These are phyloP conservation scores for Fusarium chaquense DNA, from an alignment of 2,329 filamentous ascomycete species.

Conservation along the genomic window DNA sequence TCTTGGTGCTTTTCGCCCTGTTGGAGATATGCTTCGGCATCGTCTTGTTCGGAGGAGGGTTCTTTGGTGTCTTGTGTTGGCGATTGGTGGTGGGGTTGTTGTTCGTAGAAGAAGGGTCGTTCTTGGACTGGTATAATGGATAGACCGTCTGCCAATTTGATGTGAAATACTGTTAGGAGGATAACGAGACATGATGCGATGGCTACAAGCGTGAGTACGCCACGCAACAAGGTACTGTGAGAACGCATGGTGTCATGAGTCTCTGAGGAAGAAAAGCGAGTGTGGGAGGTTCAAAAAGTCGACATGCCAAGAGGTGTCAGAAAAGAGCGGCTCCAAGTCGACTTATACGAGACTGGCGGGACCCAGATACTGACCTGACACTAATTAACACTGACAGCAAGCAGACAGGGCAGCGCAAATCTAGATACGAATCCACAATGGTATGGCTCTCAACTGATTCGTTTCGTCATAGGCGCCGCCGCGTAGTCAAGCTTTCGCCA, in stretches of 20 bases:
- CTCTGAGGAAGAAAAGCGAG: not conserved
- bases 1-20: not conserved
- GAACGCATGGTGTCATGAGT: conserved; percentile 24
- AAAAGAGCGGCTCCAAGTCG: not conserved
- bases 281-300: not conserved
- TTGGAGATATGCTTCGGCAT: conserved; percentile 1
- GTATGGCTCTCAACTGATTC: not conserved
- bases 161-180: conserved; percentile 24
- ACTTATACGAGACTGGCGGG: conserved; percentile 6
- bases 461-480: conserved; percentile 22
- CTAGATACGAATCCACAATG: conserved; percentile 2
- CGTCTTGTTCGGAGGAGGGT: not conserved
- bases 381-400: not conserved
- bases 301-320: not conserved
- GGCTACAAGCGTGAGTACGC: conserved; percentile 25
- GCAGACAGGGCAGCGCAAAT: not conserved
- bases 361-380: not conserved
- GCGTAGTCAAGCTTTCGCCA: conserved; percentile 37
- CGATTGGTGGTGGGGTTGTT: conserved; percentile 7
- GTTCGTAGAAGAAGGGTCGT: conserved; percentile 33
- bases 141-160: conserved; percentile 26
- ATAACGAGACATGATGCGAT: conserved; percentile 12
- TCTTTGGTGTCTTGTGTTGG: not conserved
- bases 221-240: conserved; percentile 21
- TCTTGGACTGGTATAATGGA: conserved; percentile 16